Conservation (phyloP, 352 stramenopile genomes). For the Globisporangium spinosum region DNA sequence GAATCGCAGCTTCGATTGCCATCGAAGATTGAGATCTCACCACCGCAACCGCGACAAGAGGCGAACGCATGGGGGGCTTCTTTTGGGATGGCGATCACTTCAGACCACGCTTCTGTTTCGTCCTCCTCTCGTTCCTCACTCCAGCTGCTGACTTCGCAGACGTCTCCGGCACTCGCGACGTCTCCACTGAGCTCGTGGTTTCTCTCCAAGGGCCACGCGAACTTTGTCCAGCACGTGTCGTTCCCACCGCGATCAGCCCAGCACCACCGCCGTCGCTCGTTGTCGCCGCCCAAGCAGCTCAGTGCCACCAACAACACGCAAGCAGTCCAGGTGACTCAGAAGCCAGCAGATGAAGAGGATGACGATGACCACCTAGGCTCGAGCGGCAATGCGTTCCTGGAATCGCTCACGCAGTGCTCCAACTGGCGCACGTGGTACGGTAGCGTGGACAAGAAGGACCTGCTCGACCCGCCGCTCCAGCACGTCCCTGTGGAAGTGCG, state of each 20-base stretch:
- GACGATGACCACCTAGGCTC: not conserved
- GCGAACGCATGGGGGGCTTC: slow-evolving; percentile 13
- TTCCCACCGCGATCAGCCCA: slow-evolving; percentile 14
- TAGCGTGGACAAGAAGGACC: slow-evolving; percentile 30
- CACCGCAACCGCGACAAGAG: slow-evolving; percentile 8
- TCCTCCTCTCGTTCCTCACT: not conserved
- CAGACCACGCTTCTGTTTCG: not conserved
- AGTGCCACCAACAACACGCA: not conserved
- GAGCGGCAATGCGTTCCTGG: slow-evolving; percentile 38
- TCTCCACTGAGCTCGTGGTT: slow-evolving; percentile 25
- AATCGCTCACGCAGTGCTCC: slow-evolving; percentile 38
- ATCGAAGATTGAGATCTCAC: not conserved
- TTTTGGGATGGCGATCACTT: slow-evolving; percentile 11
- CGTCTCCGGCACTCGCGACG: slow-evolving; percentile 3
- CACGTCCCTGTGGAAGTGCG: slow-evolving; percentile 28
- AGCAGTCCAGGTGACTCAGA: not conserved
- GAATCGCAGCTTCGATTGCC: not conserved
- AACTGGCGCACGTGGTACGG: slow-evolving; percentile 66
- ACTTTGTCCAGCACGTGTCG: slow-evolving; percentile 22
- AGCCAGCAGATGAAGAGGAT: not conserved
- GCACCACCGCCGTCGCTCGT: slow-evolving; percentile 52
- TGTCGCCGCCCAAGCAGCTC: slow-evolving; percentile 23
- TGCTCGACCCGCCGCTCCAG: slow-evolving; percentile 51
- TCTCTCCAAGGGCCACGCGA: slow-evolving; percentile 24
- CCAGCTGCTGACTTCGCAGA: not conserved